phyloP scores from a whole-genome alignment of 352 stramenopile genomes.

The Globisporangium nagaii region DNA sequence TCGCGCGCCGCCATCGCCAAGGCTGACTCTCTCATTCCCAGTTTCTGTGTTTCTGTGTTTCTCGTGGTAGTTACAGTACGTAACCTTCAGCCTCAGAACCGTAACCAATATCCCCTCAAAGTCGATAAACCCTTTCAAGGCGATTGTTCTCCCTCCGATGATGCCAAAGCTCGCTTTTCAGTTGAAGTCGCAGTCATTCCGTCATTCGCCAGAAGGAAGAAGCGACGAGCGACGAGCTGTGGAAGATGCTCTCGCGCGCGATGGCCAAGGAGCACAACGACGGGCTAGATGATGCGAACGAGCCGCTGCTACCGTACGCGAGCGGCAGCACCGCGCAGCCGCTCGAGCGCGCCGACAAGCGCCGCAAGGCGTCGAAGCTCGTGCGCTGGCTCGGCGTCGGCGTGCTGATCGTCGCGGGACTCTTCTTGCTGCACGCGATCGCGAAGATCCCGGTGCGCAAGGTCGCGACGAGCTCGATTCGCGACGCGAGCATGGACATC shows the following conservation, averaged over 20 bases:
- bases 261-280: constrained; percentile 12
- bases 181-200: constrained; percentile 5
- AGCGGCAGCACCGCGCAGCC: neutral
- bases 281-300: constrained; percentile 3
- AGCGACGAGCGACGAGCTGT: neutral
- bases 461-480: constrained; percentile 54
- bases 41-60: neutral
- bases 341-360: neutral
- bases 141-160: too few relatives aligned
- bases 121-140: too few relatives aligned
- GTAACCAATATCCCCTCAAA: neutral
- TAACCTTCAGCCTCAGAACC: neutral
- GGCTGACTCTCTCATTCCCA: constrained; percentile 5
- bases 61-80: neutral
- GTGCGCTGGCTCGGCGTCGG: constrained; percentile 7
- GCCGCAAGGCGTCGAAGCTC: neutral
- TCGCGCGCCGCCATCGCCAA: neutral
- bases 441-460: constrained; percentile 45
- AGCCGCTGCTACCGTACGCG: constrained; percentile 14
- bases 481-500: constrained; percentile 54
- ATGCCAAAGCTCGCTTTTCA: too few relatives aligned
- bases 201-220: neutral
- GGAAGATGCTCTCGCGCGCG: constrained; percentile 9
- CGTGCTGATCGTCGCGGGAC: constrained; percentile 18
- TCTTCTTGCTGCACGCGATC: constrained; percentile 31